phyloP scores from a whole-genome alignment of 179 eudicot species.

The Spergularia azorica region DNA sequence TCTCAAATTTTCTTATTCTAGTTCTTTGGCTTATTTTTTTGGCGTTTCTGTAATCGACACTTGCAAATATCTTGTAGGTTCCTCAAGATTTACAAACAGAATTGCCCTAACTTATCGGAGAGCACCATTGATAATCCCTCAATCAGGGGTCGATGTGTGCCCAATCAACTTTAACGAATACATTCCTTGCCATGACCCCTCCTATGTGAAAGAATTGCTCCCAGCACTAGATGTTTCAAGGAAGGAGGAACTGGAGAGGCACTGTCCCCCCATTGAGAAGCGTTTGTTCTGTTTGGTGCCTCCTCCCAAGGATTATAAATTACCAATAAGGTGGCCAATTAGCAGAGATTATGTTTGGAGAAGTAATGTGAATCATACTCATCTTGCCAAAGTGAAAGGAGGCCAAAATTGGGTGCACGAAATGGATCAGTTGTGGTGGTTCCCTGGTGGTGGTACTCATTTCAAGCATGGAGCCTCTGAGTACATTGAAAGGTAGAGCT shows the following conservation, averaged over 20 bases:
- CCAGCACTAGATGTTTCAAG: constrained; percentile 68
- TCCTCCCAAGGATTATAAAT: constrained; percentile 86
- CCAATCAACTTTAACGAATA: constrained; percentile 74
- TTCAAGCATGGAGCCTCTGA: constrained; percentile 95
- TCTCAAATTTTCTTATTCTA: neutral
- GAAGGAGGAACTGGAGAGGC: constrained; percentile 86
- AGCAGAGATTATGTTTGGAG: constrained; percentile 97
- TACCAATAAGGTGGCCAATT: constrained; percentile 91
- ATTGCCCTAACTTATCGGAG: constrained; percentile 56
- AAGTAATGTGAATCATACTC: constrained; percentile 91
- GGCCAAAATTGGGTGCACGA: constrained; percentile 99
- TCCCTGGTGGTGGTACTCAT: constrained; percentile 99
- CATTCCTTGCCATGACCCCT: constrained; percentile 85
- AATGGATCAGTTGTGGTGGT: constrained; percentile 84
- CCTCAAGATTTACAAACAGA: constrained; percentile 53
- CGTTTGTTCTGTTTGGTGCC: constrained; percentile 91
- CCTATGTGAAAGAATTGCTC: constrained; percentile 61
- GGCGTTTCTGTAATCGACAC: constrained; percentile 15
- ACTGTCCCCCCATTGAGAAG: constrained; percentile 76
- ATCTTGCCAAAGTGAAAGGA: constrained; percentile 93
- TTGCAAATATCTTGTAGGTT: constrained; percentile 43
- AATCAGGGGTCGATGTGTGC: constrained; percentile 75
- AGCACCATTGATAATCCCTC: constrained; percentile 58
- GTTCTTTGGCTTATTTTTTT: neutral
- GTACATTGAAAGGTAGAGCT: constrained; percentile 76